These are phyloP conservation scores for Nicotiana tomentosiformis DNA, from an alignment of 257 asterid genomes.

Conservation along the genomic window DNA sequence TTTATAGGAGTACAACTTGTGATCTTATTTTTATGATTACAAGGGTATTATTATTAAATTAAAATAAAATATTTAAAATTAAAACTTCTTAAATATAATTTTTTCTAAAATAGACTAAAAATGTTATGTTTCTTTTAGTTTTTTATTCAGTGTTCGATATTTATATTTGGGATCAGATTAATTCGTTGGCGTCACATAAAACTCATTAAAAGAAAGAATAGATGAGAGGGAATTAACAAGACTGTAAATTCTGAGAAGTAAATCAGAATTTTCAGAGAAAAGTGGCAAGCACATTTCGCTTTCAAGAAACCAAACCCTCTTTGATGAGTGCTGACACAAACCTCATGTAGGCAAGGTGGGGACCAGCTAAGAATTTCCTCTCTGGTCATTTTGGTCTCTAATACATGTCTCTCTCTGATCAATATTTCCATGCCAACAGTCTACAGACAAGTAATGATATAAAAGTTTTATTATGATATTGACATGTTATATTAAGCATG, in stretches of 20 bases:
- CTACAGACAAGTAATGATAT: constrained; percentile 13
- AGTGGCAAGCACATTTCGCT: neutral
- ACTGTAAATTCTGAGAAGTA: neutral
- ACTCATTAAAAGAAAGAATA: too few species aligned
- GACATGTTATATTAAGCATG: constrained; percentile 22
- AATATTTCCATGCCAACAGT: constrained; percentile 19
- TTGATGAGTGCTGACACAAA: constrained; percentile 18
- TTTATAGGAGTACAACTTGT: too few species aligned
- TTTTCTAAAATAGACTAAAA: too few species aligned
- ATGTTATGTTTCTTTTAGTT: too few species aligned
- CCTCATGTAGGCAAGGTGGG: neutral
- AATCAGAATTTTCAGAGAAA: neutral
- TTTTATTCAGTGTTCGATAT: too few species aligned
- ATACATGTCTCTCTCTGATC: constrained; percentile 3
- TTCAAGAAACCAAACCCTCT: constrained; percentile 22
- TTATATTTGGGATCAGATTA: too few species aligned
- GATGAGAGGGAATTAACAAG: neutral
- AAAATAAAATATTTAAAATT: too few species aligned
- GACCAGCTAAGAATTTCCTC: neutral
- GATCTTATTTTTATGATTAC: too few species aligned
- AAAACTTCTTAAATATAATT: too few species aligned
- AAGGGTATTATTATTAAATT: too few species aligned
- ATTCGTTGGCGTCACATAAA: too few species aligned
- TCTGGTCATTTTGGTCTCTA: constrained; percentile 5
- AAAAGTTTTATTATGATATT: constrained; percentile 8